Evolutionary conservation across 768 basidiomycete genomes (phyloP), one percentile per base, ranked within the genome.

Genomic region (Kwoniella shandongensis): DNA sequence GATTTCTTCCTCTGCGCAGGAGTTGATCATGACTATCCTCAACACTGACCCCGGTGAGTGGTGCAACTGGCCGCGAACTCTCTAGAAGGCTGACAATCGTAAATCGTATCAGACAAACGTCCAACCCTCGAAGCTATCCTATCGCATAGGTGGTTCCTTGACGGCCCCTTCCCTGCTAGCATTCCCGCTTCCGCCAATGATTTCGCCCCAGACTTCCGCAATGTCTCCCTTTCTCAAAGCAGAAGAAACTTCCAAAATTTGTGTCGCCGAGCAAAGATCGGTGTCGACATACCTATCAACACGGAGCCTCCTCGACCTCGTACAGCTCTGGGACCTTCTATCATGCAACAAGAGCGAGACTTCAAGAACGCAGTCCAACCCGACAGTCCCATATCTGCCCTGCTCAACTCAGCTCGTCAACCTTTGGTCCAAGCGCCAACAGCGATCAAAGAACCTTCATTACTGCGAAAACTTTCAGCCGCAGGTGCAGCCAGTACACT

Each of bases 361-460:
- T 97, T 98, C 86, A 87, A 88, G 79, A 86, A 88, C 69, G 96
- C 92, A 1, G 89, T 98, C 1, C 90, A 92, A 71, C 94, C 93
- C 5, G 91, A 89, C 40, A 89, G 88, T 60, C 96, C 96, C 0
- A 93, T 99, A 58, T 89, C 89, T 26, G 90, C 89, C 2, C 79
- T 99, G 46, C 82, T 99, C 66, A 87, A 72, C 65, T 91, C 90
- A 2, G 92, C 92, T 5, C 82, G 87, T 56, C 89, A 91, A 75
- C 92, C 92, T 0, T 80, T 96, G 38, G 79, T 94, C 47, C 87
- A 91, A 77, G 81, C 78, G 12, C 65, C 70, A 1, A 42, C 64
- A 23, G 50, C 66, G 17, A 66, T 70, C 71, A 69, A 68, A 29
- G 76, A 76, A 39, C 62, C 74, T 15, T 61, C 69, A 17, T 59